Percentiles rank a stretch among this genome's conserved stretches.
Conservation (phyloP, 495 filamentous ascomycete genomes). For the Letharia columbiana region DNA sequence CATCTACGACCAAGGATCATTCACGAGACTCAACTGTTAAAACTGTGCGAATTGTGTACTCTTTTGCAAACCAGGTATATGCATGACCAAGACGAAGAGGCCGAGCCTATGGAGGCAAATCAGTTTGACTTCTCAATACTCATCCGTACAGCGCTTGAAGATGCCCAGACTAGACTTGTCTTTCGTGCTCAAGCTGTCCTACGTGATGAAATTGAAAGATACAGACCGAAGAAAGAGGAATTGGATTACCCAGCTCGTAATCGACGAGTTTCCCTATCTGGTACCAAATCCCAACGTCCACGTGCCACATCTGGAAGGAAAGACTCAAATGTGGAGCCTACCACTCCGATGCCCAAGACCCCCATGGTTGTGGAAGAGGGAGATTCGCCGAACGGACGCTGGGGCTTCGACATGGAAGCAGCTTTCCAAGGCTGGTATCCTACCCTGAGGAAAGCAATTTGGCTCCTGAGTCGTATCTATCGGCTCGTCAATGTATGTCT, state of each 20-base stretch:
- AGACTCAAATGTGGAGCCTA: slow-evolving; percentile 34
- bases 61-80: slow-evolving; percentile 80
- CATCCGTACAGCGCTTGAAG: slow-evolving; percentile 60
- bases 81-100: slow-evolving; percentile 61
- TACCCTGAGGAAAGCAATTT: slow-evolving; percentile 67
- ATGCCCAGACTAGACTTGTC: slow-evolving; percentile 68
- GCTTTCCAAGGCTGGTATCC: slow-evolving; percentile 52
- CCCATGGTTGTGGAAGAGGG: slow-evolving; percentile 43
- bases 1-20: slow-evolving; percentile 60
- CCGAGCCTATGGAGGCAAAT: slow-evolving; percentile 43
- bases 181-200: slow-evolving; percentile 60
- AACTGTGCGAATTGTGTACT: slow-evolving; percentile 72
- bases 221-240: slow-evolving; percentile 59
- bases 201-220: slow-evolving; percentile 60
- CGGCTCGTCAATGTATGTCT: slow-evolving; percentile 65
- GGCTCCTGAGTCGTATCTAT: slow-evolving; percentile 77
- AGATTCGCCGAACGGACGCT: slow-evolving; percentile 40
- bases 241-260: slow-evolving; percentile 55
- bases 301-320: slow-evolving; percentile 38
- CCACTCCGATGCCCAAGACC: slow-evolving; percentile 44
- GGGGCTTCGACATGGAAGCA: slow-evolving; percentile 46
- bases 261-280: slow-evolving; percentile 38
- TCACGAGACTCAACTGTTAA: slow-evolving; percentile 60
- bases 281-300: slow-evolving; percentile 37
- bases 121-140: slow-evolving; percentile 59